Evolutionary conservation across 257 asterid species (phyloP), one percentile per base, ranked within the genome.

Genomic region (Solanum virginianum): DNA sequence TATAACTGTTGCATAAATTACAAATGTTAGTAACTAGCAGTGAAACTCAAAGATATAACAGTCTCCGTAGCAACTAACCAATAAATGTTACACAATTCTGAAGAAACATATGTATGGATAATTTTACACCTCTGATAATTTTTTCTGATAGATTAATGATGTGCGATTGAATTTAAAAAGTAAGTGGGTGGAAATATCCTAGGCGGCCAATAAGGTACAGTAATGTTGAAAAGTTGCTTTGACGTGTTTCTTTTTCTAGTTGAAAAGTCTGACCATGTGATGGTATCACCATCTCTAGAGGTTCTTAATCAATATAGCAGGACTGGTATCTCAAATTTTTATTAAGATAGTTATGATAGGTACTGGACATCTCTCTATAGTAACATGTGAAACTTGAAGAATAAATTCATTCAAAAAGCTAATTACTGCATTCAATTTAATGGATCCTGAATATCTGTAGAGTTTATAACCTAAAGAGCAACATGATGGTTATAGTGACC

Each of bases 1-100:
- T 95, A 95, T 54, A 95, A 87, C 98, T 95, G 89, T 86, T 87
- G 55, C 74, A 59, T 53, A 4, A 53, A 17, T 79, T 53, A 79
- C 65, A 79, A 72, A 79, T 53, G 65, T 79, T 54, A 77, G 82
- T 26, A 49, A 53, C 49, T 49, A 77, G 45, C 16, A 53, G 63
- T 77, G 45, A 9, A 77, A 77, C 45, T 77, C 63, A 24, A 47
- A 51, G 43, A 75, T 24, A 75, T 4, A 24, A 24, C 45, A 26
- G 63, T 16, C 41, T 74, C 81, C 60, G 14, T 49, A 75, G 54
- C 13, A 75, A 75, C 82, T 49, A 75, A 75, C 62, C 24, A 75
- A 75, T 75, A 49, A 75, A 24, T 49, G 15, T 75, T 45, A 12
- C 41, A 75, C 62, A 29, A 51, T 51, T 16, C 26, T 6, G 82